Evolutionary conservation across 2,329 filamentous ascomycete genomes (phyloP).

Genomic region (Cladosporium sp.): DNA sequence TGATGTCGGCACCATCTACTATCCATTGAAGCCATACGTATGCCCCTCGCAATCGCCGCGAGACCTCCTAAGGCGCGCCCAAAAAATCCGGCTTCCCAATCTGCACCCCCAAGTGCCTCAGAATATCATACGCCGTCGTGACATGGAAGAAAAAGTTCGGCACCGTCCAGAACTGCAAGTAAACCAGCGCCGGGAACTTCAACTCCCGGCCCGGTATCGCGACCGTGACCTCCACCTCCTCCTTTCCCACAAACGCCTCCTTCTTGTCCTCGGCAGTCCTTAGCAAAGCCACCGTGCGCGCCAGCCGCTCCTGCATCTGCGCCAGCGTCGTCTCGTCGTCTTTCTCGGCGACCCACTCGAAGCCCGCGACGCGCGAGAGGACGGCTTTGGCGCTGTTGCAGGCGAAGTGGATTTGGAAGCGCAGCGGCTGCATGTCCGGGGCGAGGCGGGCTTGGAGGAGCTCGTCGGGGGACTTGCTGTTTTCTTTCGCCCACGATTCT

Average conservation of each 20-base stretch:
- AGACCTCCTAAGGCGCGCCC: background rate
- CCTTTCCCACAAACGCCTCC: slow-evolving; percentile 39
- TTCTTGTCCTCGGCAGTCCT: slow-evolving; percentile 34
- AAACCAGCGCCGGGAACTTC: slow-evolving; percentile 41
- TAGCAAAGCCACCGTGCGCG: slow-evolving; percentile 42
- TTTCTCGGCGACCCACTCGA: slow-evolving; percentile 28
- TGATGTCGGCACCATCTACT: background rate
- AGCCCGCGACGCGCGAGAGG: slow-evolving; percentile 34
- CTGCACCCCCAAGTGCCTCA: slow-evolving; percentile 55
- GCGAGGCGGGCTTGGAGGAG: slow-evolving; percentile 39
- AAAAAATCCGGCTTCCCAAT: slow-evolving; percentile 58
- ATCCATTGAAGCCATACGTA: background rate
- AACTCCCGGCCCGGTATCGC: slow-evolving; percentile 27
- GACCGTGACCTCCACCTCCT: slow-evolving; percentile 35
- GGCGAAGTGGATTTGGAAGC: slow-evolving; percentile 44
- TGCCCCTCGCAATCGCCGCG: background rate
- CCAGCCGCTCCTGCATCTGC: slow-evolving; percentile 43
- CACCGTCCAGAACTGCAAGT: slow-evolving; percentile 44
- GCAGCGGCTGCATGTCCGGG: slow-evolving; percentile 45
- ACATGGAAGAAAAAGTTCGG: slow-evolving; percentile 63
- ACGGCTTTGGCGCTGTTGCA: slow-evolving; percentile 39
- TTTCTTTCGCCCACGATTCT: slow-evolving; percentile 35
- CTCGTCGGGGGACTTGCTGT: slow-evolving; percentile 30
- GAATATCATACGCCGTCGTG: slow-evolving; percentile 52
- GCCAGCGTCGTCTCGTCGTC: slow-evolving; percentile 46